Base-by-base conservation (phyloP, 106 monocot genomes). In the Allium fistulosum region DNA sequence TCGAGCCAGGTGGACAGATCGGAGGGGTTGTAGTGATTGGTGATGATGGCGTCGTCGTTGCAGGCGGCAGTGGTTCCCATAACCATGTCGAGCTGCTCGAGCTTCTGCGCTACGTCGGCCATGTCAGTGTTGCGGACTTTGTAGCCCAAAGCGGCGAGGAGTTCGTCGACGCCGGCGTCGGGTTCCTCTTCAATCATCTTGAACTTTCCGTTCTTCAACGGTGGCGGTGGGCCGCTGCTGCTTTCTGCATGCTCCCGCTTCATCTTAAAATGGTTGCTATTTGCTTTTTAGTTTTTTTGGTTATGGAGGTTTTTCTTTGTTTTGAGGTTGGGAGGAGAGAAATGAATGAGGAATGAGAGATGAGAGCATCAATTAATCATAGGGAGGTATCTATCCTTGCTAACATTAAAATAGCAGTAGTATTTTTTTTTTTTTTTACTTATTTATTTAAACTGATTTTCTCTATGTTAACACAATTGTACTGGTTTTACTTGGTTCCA, bases 31-130 rank as follows among this genome's bases (percentile, higher is more conserved):
- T 83, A 83, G 76, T 87, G 87, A 10, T 80, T 70, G 59, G 82
- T 53, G 70, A 80, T 47, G 37, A 83, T 7, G 9, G 68, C 70
- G 52, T 82, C 82, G 65, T 87, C 87, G 27, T 71, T 70, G 37
- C 37, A 37, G 6, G 65, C 64, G 7, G 66, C 62, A 60, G 50
- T 51, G 59, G 68, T 59, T 17, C 74, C 80, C 80, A 86, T 90
- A 28, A 78, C 85, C 83, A 83, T 83, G 80, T 90, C 90, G 59
- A 90, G 86, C 78, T 90, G 90, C 76, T 86, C 83, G n/a, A 90
- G 80, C 72, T 86, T 90, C 76, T 81, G 83, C 8, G 90, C 90
- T 26, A 90, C 86, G 22, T 90, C 85, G n/a, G 85, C 90, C 90
- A 90, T 90, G 67, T 83, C 83, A 7, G 90, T 85, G 1, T 83